phyloP scores from a whole-genome alignment of 768 basidiomycete species.

The Agaricus blazei region DNA sequence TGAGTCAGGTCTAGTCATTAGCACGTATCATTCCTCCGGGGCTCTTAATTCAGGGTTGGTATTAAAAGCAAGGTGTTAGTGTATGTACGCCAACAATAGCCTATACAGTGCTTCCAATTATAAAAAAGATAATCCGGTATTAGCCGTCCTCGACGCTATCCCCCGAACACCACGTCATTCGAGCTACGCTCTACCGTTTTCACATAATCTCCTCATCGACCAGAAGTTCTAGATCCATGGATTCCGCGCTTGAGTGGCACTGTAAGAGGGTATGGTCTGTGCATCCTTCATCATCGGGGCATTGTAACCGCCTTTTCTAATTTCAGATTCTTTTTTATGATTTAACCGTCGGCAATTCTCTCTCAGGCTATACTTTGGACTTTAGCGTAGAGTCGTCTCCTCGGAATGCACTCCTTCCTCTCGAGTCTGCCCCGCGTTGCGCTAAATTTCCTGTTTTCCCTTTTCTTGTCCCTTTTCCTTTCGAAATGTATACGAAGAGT shows the following conservation, averaged over 20 bases:
- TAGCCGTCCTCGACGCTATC: background rate
- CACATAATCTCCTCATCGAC: background rate
- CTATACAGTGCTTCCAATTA: background rate
- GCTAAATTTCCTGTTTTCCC: too few relatives aligned
- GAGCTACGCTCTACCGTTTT: background rate
- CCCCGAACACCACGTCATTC: conserved; percentile 4
- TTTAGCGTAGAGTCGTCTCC: too few relatives aligned
- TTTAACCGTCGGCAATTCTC: too few relatives aligned
- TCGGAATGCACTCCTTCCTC: too few relatives aligned
- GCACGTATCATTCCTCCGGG: background rate
- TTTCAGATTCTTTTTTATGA: background rate
- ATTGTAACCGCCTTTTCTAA: background rate
- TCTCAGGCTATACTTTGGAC: too few relatives aligned
- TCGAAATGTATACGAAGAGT: too few relatives aligned
- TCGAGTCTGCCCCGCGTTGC: too few relatives aligned
- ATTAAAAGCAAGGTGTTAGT: background rate
- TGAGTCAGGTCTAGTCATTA: background rate
- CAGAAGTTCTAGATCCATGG: conserved; percentile 5
- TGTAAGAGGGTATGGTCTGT: background rate
- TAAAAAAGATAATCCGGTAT: too few relatives aligned
- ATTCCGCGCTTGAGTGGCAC: background rate
- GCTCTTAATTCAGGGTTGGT: background rate
- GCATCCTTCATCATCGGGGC: conserved; percentile 1
- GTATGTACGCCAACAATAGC: background rate
- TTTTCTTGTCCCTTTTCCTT: too few relatives aligned